Percentiles rank a stretch among this genome's conserved stretches.
phyloP scores from a whole-genome alignment of 2,329 filamentous ascomycete species.

The Plectosphaerella cucumerina region DNA sequence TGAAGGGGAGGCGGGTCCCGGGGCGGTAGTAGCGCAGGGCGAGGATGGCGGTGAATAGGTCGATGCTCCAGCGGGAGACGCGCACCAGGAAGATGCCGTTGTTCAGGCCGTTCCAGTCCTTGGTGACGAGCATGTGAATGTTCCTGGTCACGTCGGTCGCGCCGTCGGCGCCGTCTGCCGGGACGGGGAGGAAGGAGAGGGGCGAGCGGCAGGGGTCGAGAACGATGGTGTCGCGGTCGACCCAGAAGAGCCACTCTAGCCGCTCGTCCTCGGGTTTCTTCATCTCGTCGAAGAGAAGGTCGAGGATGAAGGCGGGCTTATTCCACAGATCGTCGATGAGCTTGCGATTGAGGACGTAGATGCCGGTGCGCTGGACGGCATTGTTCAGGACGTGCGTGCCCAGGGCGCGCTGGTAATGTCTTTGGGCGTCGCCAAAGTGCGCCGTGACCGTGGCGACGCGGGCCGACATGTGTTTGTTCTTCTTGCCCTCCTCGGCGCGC shows the following conservation, averaged over 20 bases:
- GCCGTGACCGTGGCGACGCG: conserved; percentile 8
- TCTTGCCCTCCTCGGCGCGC: background rate
- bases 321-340: conserved; percentile 24
- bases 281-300: conserved; percentile 18
- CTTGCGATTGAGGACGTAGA: conserved; percentile 24
- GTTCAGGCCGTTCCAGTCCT: conserved; percentile 15
- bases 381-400: conserved; percentile 29
- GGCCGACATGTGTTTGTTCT: background rate
- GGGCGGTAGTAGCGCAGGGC: conserved; percentile 12
- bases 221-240: conserved; percentile 15
- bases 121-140: conserved; percentile 8
- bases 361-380: conserved; percentile 22
- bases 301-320: conserved; percentile 32
- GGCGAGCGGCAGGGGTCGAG: conserved; percentile 12
- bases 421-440: conserved; percentile 3
- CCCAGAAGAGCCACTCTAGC: conserved; percentile 14
- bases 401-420: conserved; percentile 19
- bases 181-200: conserved; percentile 7
- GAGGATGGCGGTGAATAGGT: conserved; percentile 13
- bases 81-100: conserved; percentile 15
- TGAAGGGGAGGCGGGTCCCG: conserved; percentile 8
- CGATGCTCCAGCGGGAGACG: conserved; percentile 10
- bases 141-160: background rate
- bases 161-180: background rate
- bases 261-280: conserved; percentile 9